These are phyloP conservation scores for Saccharomycopsis guyanensis DNA, from an alignment of 805 yeast genomes.

Conservation along the genomic window DNA sequence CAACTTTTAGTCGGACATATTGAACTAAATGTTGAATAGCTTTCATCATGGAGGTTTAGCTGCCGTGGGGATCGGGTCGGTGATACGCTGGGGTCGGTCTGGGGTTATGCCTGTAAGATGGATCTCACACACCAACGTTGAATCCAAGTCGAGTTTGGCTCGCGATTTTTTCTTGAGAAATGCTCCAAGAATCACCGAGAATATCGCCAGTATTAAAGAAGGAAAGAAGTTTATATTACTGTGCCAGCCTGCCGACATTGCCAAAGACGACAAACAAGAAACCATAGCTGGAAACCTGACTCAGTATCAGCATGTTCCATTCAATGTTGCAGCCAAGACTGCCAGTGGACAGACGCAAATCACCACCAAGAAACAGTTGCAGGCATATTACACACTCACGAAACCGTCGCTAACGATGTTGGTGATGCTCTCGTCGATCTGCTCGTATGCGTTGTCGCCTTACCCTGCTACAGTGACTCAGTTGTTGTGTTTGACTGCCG, in stretches of 20 bases:
- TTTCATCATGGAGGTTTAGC: too few relatives aligned
- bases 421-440: constrained; percentile 85
- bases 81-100: too few relatives aligned
- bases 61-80: too few relatives aligned
- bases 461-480: constrained; percentile 65
- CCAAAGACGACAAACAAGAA: constrained; percentile 23
- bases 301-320: constrained; percentile 28
- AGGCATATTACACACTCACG: constrained; percentile 71
- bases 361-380: constrained; percentile 33
- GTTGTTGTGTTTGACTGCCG: constrained; percentile 65
- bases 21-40: too few relatives aligned
- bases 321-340: constrained; percentile 15
- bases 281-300: constrained; percentile 27
- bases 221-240: constrained; percentile 18
- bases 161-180: constrained; percentile 13
- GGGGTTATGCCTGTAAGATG: too few relatives aligned
- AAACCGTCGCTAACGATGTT: constrained; percentile 84
- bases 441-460: constrained; percentile 91
- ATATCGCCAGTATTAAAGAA: constrained; percentile 3
- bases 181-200: constrained; percentile 6
- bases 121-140: too few relatives aligned
- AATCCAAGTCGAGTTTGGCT: background rate
- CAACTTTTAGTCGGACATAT: too few relatives aligned
- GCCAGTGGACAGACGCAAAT: background rate
- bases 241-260: constrained; percentile 12